A percentile compares a stretch with the other conserved stretches of the same genome.
phyloP scores from a whole-genome alignment of 495 filamentous ascomycete genomes.

The Xylaria palmicola region DNA sequence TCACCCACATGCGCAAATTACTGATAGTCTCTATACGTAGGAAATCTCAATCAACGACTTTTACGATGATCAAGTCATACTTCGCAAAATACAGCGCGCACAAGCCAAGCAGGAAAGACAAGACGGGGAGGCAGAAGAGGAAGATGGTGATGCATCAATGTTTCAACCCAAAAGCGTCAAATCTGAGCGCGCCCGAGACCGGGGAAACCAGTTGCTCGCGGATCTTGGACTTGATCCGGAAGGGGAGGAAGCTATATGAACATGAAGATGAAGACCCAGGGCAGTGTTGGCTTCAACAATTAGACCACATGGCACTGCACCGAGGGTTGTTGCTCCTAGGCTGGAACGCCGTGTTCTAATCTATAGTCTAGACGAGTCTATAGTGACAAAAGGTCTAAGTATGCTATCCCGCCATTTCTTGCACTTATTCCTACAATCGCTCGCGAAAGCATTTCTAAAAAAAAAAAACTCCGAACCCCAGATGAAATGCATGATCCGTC shows the following conservation, averaged over 20 bases:
- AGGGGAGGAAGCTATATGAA: neutral
- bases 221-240: slow-evolving; percentile 9
- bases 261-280: neutral
- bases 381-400: slow-evolving; percentile 24
- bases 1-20: neutral
- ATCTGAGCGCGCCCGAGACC: slow-evolving; percentile 8
- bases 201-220: slow-evolving; percentile 8
- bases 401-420: neutral
- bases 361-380: slow-evolving; percentile 14
- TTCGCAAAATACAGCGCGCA: slow-evolving; percentile 43
- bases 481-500: neutral
- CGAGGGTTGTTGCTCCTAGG: neutral
- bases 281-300: neutral
- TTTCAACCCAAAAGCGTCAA: slow-evolving; percentile 8
- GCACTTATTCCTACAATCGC: neutral
- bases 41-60: slow-evolving; percentile 37
- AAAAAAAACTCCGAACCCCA: neutral
- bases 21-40: slow-evolving; percentile 27
- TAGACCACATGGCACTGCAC: neutral
- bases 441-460: neutral
- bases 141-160: slow-evolving; percentile 27
- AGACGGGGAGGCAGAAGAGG: slow-evolving; percentile 25
- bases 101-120: slow-evolving; percentile 25
- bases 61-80: slow-evolving; percentile 40
- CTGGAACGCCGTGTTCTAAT: neutral